phyloP scores from a whole-genome alignment of 2,329 filamentous ascomycete species.

The Orbilia oligospora region DNA sequence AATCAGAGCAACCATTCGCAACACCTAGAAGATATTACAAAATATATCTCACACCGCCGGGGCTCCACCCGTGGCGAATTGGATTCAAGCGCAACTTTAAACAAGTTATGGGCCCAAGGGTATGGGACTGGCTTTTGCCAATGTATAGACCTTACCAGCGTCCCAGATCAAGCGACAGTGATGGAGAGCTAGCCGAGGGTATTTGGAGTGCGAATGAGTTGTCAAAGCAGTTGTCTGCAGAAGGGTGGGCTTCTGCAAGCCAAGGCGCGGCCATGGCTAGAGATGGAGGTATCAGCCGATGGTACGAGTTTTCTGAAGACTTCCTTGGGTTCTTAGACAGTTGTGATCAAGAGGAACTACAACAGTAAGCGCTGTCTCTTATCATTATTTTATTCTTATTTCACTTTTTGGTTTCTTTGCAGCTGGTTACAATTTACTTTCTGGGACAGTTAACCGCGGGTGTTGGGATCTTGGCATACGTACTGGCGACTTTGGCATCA shows the following conservation, averaged over 20 bases:
- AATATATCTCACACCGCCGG: conserved; percentile 53
- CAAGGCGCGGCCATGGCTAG: conserved; percentile 50
- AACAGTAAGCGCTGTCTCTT: not conserved
- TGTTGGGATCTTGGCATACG: conserved; percentile 30
- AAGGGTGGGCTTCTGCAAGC: conserved; percentile 48
- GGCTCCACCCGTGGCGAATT: conserved; percentile 54
- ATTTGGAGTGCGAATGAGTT: conserved; percentile 48
- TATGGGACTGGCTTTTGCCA: conserved; percentile 58
- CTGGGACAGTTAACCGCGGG: not conserved
- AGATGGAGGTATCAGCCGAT: conserved; percentile 46
- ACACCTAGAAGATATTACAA: conserved; percentile 55
- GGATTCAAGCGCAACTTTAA: conserved; percentile 56
- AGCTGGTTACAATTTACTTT: not conserved
- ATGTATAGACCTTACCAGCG: conserved; percentile 50
- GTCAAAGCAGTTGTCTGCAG: conserved; percentile 41
- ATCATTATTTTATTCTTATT: conserved; percentile 59
- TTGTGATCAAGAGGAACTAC: conserved; percentile 37
- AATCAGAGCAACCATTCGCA: not conserved
- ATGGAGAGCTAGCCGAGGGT: conserved; percentile 50
- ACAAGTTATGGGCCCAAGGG: conserved; percentile 53
- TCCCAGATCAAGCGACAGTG: conserved; percentile 46
- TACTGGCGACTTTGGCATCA: conserved; percentile 22
- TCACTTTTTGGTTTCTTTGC: not conserved
- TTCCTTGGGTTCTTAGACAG: conserved; percentile 50
- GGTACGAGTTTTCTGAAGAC: conserved; percentile 58